Conservation (phyloP, 1,284 basidiomycete species). For the Marasmius fiardii region DNA sequence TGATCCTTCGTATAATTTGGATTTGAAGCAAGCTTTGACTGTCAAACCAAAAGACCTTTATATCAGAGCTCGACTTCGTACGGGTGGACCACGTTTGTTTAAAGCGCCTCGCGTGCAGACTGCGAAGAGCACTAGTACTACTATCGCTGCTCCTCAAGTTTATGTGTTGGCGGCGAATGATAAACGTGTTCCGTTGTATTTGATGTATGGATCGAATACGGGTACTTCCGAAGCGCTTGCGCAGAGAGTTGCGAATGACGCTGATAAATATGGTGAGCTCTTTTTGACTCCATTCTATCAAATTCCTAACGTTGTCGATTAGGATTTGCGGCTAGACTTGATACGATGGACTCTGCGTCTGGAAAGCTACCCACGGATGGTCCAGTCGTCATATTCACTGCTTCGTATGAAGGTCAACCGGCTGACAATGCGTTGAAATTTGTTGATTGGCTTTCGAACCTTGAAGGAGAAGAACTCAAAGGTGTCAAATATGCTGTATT, state of each 20-base stretch:
- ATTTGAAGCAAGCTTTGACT: conserved; percentile 43
- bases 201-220: conserved; percentile 48
- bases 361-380: conserved; percentile 42
- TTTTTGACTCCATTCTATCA: no score
- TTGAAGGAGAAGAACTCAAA: conserved; percentile 28
- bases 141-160: not conserved
- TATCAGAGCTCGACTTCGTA: conserved; percentile 33
- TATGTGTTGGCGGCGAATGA: not conserved
- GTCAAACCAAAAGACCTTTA: conserved; percentile 44
- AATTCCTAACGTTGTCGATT: not conserved
- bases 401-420: conserved; percentile 51
- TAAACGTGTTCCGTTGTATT: conserved; percentile 28
- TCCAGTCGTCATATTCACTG: conserved; percentile 47
- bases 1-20: conserved; percentile 40
- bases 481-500: conserved; percentile 46
- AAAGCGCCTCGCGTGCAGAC: conserved; percentile 1
- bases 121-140: not conserved
- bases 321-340: conserved; percentile 41
- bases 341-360: conserved; percentile 40
- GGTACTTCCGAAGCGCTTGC: conserved; percentile 51
- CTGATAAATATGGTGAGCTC: conserved; percentile 33
- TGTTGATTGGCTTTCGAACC: conserved; percentile 37
- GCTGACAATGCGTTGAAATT: conserved; percentile 49
- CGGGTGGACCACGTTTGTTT: conserved; percentile 8
- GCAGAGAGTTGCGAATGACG: conserved; percentile 41